phyloP scores from a whole-genome alignment of 495 filamentous ascomycete genomes.

The Poronia punctata region DNA sequence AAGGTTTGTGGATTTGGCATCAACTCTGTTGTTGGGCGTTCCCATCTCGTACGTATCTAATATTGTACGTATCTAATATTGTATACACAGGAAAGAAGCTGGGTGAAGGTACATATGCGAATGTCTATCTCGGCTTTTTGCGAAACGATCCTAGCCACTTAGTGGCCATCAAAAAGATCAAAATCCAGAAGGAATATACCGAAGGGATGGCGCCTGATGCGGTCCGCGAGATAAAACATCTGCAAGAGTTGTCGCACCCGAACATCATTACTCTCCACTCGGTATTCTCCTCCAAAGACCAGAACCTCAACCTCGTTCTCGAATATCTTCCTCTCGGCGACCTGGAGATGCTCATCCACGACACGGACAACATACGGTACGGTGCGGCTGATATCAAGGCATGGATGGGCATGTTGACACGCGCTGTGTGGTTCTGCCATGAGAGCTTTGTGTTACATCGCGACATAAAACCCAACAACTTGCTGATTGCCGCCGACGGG shows the following conservation, averaged over 20 bases:
- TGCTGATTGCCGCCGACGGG: conserved; percentile 87
- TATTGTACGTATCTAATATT: too few relatives aligned
- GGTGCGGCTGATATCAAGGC: conserved; percentile 83
- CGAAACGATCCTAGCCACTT: conserved; percentile 55
- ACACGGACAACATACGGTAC: conserved; percentile 60
- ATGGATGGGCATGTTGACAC: conserved; percentile 95
- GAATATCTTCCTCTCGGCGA: conserved; percentile 89
- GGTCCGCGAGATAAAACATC: conserved; percentile 87
- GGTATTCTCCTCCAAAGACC: conserved; percentile 86
- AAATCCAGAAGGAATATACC: conserved; percentile 70
- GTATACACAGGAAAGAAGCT: conserved; percentile 89
- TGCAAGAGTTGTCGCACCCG: conserved; percentile 91
- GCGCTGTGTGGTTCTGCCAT: conserved; percentile 95
- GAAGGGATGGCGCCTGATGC: conserved; percentile 92
- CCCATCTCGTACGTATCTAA: too few relatives aligned
- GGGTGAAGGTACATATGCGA: conserved; percentile 94
- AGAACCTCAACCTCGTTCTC: conserved; percentile 87
- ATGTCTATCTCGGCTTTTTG: conserved; percentile 82
- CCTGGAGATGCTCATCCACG: conserved; percentile 87
- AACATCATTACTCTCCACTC: conserved; percentile 89
- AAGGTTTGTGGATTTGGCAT: conserved; percentile 47
- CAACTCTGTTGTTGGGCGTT: background rate
- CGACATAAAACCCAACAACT: conserved; percentile 98
- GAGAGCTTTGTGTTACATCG: conserved; percentile 90
- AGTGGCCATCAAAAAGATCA: conserved; percentile 98